Evolutionary conservation across 2,329 filamentous ascomycete genomes (phyloP), one percentile per base, ranked within the genome.

Genomic region (Cercospora sesami): DNA sequence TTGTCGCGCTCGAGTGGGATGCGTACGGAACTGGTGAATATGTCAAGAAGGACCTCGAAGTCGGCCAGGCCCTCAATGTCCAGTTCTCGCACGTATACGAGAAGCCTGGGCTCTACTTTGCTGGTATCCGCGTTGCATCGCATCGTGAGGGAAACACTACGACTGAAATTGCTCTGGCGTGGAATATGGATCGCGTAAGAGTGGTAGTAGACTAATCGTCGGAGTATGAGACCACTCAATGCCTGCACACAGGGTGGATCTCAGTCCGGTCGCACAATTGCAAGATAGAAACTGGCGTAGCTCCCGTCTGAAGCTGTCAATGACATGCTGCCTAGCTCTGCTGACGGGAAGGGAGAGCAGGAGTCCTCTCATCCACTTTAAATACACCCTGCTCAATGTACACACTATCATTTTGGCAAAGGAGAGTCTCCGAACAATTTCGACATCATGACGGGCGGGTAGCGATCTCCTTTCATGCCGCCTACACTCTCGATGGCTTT

Each of bases 401-500:
- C 12, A 48, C 33, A 16, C 36, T n/a, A 45, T 45, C 59, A 55
- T 23, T 67, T 62, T 8, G 71, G 61, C 66, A 72, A 67, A 8
- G 73, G 69, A 62, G 64, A 71, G 57, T 75, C 73, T 10, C 74
- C 75, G 58, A 77, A 76, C 36, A 68, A 72, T 31, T 58, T 64
- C 14, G 73, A 63, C 71, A 77, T 69, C 74, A 77, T 75, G 7
- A 69, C 73, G 3, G 74, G 28, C 12, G 75, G 75, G 39, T 76
- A 77, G 10, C 75, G 62, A 2, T 68, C 70, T 10, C 75, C 75
- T 65, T 75, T 76, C 33, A 57, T 66, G 12, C 75, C 75, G 26
- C 75, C 74, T 9, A 76, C 75, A 42, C 73, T 76, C 62, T 78
- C 76, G 18, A 78, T 73, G 16, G 73, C 75, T 31, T 71, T 59